Evolutionary conservation across 2,329 filamentous ascomycete genomes (phyloP).

Genomic region (Cladosporium colombiae): DNA sequence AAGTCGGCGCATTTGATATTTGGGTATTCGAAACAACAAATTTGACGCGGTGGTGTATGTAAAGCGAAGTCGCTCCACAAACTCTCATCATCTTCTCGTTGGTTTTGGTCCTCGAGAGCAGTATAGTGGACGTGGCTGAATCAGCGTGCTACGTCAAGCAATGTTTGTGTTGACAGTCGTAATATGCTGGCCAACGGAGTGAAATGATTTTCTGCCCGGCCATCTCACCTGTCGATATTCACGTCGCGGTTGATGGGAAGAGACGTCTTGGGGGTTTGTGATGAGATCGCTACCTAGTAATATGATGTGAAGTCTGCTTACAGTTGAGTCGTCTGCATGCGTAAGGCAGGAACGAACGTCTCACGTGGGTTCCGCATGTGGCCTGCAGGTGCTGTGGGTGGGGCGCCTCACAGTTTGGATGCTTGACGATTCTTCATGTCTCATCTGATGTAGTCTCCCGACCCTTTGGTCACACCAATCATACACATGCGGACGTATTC

Average conservation of each 20-base stretch:
- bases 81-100: background rate
- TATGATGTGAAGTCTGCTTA: conserved; percentile 9
- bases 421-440: conserved; percentile 2
- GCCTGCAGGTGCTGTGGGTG: background rate
- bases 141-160: background rate
- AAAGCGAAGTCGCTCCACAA: background rate
- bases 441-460: conserved; percentile 1
- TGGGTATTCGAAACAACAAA: conserved; percentile 1
- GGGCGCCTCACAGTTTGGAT: background rate
- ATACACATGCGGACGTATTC: background rate
- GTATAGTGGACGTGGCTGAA: background rate
- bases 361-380: conserved; percentile 5
- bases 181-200: background rate
- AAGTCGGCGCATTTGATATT: conserved; percentile 4
- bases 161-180: background rate
- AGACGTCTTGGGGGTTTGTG: background rate
- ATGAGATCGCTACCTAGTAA: background rate
- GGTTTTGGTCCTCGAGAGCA: background rate
- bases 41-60: background rate
- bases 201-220: background rate
- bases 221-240: background rate
- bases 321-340: background rate
- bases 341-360: conserved; percentile 1
- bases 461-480: background rate
- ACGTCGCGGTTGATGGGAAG: background rate